Evolutionary conservation across 768 basidiomycete genomes (phyloP), one percentile per base, ranked within the genome.

Genomic region (Phanerochaete sordida): DNA sequence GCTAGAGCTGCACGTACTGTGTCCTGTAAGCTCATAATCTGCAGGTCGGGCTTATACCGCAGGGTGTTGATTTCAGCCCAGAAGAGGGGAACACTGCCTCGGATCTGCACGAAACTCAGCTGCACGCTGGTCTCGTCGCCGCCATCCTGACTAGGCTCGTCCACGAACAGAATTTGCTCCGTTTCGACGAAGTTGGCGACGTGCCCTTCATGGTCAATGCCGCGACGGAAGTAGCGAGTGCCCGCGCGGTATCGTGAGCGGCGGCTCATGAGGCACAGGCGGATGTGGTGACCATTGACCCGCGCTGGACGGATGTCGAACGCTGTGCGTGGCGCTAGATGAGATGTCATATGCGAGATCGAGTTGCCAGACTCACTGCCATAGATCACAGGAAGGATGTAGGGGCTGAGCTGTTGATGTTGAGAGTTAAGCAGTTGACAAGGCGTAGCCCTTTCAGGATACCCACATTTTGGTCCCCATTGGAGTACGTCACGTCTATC

Each of bases 131-230:
- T 82, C 11, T 81, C 81, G 56, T 82, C 83, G 19, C 73, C 66
- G 74, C 74, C 30, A 77, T 75, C 68, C 15, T 59, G 62, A 43
- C 72, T 69, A 49, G 77, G 79, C 50, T 78, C 80, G 61, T 93
- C 91, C 13, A 95, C 80, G 16, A 96, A 79, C 27, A 96, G 77
- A 60, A 99, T 79, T 71, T 98, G 97, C 70, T 99, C 97, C 6
- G 97, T 96, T 74, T 99, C 97, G 71, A 98, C 97, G 76, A 93
- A 98, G 74, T 99, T 99, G 59, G 95, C 93, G 44, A 92, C 91
- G 70, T 98, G 84, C 1, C 95, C 97, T 9, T 90, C 79, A 21
- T 84, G 77, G 72, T 98, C 95, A 65, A 99, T 81, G 4, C 97
- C 97, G 49, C 97, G 87, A 21, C 93, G 84, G 76, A 98, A 97